These are phyloP conservation scores for Kuraishia piskuri DNA, from an alignment of 805 yeast species.

Conservation along the genomic window DNA sequence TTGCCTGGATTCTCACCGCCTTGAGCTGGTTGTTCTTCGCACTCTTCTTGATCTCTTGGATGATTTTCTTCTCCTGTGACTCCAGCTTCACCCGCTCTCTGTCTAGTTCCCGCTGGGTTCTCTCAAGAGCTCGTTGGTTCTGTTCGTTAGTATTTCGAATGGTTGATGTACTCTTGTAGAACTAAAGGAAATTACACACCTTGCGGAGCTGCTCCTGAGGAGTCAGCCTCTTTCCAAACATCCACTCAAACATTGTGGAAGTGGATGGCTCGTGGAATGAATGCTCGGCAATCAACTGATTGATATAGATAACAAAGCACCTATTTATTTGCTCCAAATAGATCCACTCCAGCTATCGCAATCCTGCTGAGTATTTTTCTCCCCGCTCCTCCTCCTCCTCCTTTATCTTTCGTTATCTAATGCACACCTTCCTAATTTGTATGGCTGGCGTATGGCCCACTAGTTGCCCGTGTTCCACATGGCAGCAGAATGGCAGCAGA, in stretches of 20 bases:
- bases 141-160: conserved; percentile 16
- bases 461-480: too few species aligned
- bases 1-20: conserved; percentile 91
- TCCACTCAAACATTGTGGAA: conserved; percentile 67
- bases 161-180: too few species aligned
- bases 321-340: too few species aligned
- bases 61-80: conserved; percentile 82
- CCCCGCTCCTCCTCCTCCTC: not conserved
- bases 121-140: conserved; percentile 92
- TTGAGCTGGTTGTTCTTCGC: conserved; percentile 86
- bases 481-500: too few species aligned
- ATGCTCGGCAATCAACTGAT: too few species aligned
- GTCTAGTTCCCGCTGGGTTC: conserved; percentile 88
- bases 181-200: too few species aligned
- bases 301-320: too few species aligned
- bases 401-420: not conserved
- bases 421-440: not conserved
- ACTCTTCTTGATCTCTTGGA: conserved; percentile 79
- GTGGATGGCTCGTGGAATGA: too few species aligned
- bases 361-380: too few species aligned
- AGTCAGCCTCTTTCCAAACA: conserved; percentile 85
- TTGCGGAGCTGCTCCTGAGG: conserved; percentile 93
- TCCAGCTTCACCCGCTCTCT: conserved; percentile 83
- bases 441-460: not conserved
- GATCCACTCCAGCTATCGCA: too few species aligned